phyloP scores from a whole-genome alignment of 176 grass and related monocot genomes.

The Eremochloa ophiuroides region DNA sequence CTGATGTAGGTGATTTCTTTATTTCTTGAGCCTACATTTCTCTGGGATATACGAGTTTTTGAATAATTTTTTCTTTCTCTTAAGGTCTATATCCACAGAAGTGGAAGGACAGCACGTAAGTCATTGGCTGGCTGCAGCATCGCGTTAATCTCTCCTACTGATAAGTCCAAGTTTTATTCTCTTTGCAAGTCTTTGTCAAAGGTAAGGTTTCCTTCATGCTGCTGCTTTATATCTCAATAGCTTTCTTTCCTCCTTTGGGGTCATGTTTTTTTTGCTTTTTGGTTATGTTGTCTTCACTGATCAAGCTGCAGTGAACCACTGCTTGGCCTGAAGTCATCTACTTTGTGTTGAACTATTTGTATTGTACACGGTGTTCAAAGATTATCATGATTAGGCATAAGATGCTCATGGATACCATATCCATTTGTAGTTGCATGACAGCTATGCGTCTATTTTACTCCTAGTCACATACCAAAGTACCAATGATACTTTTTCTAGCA shows the following conservation, averaged over 20 bases:
- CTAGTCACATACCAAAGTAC: background rate
- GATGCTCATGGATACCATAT: background rate
- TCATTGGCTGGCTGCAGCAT: slow-evolving; percentile 84
- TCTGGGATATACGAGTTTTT: background rate
- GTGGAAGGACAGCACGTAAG: slow-evolving; percentile 88
- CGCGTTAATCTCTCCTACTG: slow-evolving; percentile 67
- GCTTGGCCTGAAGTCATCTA: background rate
- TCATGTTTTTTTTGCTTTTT: background rate
- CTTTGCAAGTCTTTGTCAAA: slow-evolving; percentile 88
- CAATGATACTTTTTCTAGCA: background rate
- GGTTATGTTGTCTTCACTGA: background rate
- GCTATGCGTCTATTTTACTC: background rate
- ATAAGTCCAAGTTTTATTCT: slow-evolving; percentile 84
- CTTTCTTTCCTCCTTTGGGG: background rate
- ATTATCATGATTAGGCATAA: background rate
- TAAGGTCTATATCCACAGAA: slow-evolving; percentile 97
- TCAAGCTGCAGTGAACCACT: no score
- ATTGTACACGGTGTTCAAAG: background rate
- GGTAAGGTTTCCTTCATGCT: slow-evolving; percentile 37
- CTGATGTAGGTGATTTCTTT: slow-evolving; percentile 55
- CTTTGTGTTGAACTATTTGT: background rate
- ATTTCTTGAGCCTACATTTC: slow-evolving; percentile 5
- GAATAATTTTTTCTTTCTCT: background rate
- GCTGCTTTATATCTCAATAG: background rate
- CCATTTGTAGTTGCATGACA: background rate